Conservation (phyloP, 768 basidiomycete species). For the Clitopilus passeckerianus region DNA sequence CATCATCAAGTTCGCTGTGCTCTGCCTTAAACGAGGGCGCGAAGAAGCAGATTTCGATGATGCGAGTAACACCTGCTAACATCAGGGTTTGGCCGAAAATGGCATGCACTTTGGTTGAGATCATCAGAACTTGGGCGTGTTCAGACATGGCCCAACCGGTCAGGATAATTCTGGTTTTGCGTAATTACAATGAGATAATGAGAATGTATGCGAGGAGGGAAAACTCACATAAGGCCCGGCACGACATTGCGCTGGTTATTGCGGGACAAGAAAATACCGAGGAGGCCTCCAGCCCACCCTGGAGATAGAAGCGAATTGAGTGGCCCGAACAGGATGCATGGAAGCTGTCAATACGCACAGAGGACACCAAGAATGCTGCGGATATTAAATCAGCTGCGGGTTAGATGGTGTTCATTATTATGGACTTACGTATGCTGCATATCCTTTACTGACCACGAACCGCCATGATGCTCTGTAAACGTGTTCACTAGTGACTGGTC, state of each 20-base stretch:
- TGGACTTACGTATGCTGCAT: conserved; percentile 87
- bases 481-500: conserved; percentile 62
- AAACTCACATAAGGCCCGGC: conserved; percentile 69
- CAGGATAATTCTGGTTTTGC: conserved; percentile 59
- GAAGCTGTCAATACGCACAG: conserved; percentile 36
- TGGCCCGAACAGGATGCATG: background rate
- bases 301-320: conserved; percentile 4
- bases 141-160: conserved; percentile 96
- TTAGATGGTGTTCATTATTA: background rate
- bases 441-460: conserved; percentile 83
- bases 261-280: conserved; percentile 79
- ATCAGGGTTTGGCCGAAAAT: conserved; percentile 86
- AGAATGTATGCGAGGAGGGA: background rate
- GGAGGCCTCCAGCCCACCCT: conserved; percentile 93
- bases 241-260: conserved; percentile 83
- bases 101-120: conserved; percentile 82
- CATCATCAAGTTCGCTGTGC: conserved; percentile 33
- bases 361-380: conserved; percentile 66
- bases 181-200: background rate
- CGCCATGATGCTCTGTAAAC: conserved; percentile 86
- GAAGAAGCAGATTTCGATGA: conserved; percentile 84
- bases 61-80: conserved; percentile 73
- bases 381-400: conserved; percentile 4
- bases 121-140: conserved; percentile 78
- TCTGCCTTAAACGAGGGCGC: conserved; percentile 24